These are phyloP conservation scores for Taxillus chinensis DNA, from an alignment of 164 flowering plant genomes.

Conservation along the genomic window DNA sequence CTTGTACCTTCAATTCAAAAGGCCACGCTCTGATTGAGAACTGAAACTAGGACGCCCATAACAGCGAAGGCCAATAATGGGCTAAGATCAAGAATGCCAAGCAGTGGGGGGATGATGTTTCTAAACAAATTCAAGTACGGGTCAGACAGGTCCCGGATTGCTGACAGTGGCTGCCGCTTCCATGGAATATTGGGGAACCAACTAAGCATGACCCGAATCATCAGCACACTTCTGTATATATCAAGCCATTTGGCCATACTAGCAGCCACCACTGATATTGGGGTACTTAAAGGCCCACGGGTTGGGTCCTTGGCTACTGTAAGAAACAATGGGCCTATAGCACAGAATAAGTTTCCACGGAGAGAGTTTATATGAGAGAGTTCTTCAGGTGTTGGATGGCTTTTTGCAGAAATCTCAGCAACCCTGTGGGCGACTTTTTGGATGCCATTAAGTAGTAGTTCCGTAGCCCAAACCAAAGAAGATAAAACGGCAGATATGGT, in stretches of 20 bases:
- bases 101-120: conserved; percentile 79
- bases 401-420: conserved; percentile 2
- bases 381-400: conserved; percentile 19
- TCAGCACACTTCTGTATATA: conserved; percentile 71
- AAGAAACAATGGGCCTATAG: conserved; percentile 61
- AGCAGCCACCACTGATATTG: conserved; percentile 70
- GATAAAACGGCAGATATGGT: conserved; percentile 40
- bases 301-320: conserved; percentile 39
- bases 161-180: conserved; percentile 85
- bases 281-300: conserved; percentile 47
- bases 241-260: conserved; percentile 91
- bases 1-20: conserved; percentile 2
- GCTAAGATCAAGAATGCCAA: conserved; percentile 74
- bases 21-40: conserved; percentile 38
- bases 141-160: conserved; percentile 83
- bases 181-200: conserved; percentile 98
- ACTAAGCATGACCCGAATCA: conserved; percentile 90
- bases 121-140: conserved; percentile 81
- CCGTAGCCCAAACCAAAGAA: conserved; percentile 18
- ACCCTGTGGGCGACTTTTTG: conserved; percentile 10
- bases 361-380: conserved; percentile 10
- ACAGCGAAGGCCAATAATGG: conserved; percentile 78
- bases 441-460: conserved; percentile 9
- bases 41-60: conserved; percentile 50
- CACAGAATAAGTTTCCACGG: conserved; percentile 12